Percentiles rank a stretch among this genome's conserved stretches.
Evolutionary conservation across 2,329 filamentous ascomycete species (phyloP).

Genomic region (Epichloe baconii): DNA sequence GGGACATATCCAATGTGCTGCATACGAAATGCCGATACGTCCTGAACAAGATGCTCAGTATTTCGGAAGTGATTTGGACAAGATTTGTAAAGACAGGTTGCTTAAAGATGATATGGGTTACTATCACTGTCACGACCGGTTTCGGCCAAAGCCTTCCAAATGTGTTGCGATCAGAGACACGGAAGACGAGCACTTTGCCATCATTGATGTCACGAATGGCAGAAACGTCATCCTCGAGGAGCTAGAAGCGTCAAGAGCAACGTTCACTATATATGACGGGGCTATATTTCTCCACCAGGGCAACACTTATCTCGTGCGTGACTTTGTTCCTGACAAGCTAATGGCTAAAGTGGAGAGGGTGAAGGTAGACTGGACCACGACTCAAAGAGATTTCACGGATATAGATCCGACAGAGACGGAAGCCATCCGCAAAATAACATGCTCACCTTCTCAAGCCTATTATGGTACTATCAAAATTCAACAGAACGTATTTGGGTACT

Average conservation of each 20-base stretch:
- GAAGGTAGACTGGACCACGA: conserved; percentile 88
- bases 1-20: conserved; percentile 90
- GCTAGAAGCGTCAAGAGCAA: conserved; percentile 88
- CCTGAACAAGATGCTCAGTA: conserved; percentile 62
- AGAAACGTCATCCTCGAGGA: conserved; percentile 83
- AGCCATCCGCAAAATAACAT: conserved; percentile 58
- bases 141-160: conserved; percentile 70
- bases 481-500: conserved; percentile 88
- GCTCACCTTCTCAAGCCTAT: conserved; percentile 58
- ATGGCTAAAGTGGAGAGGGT: conserved; percentile 83
- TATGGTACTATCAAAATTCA: conserved; percentile 78
- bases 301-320: conserved; percentile 80
- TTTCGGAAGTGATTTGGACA: conserved; percentile 61
- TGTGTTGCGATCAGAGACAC: conserved; percentile 83
- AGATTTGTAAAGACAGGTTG: conserved; percentile 62
- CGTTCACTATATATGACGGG: conserved; percentile 92
- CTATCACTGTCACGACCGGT: conserved; percentile 81
- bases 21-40: conserved; percentile 87
- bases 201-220: conserved; percentile 75
- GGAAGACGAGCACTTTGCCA: conserved; percentile 80
- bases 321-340: conserved; percentile 67
- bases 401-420: conserved; percentile 90
- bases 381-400: conserved; percentile 86
- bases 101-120: conserved; percentile 64
- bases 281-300: conserved; percentile 96